These are phyloP conservation scores for Inga leiocalycina DNA, from an alignment of 306 rosid species.

Conservation along the genomic window DNA sequence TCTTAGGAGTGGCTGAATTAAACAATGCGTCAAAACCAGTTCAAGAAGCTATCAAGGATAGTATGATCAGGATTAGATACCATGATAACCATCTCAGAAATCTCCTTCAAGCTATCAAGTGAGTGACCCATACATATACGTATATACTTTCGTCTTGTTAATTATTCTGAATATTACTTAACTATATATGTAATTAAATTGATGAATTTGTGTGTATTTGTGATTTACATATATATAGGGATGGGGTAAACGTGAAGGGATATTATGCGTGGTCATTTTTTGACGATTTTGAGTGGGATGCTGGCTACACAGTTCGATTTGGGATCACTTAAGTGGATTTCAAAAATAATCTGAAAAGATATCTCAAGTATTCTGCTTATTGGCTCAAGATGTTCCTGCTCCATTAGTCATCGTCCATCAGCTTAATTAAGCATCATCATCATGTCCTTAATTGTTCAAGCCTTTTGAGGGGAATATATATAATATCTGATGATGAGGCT, in stretches of 20 bases:
- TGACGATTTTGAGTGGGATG: constrained; percentile 62
- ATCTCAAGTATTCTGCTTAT: constrained; percentile 58
- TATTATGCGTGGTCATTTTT: constrained; percentile 54
- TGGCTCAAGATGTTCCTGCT: constrained; percentile 54
- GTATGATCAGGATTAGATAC: constrained; percentile 45
- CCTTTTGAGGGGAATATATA: no score
- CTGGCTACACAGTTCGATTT: constrained; percentile 59
- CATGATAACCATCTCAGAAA: constrained; percentile 48
- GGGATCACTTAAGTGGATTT: constrained; percentile 51
- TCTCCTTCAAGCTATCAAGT: constrained; percentile 61
- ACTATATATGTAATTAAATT: not conserved
- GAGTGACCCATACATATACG: not conserved
- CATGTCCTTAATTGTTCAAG: no score
- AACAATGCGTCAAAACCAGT: constrained; percentile 50
- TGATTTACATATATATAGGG: constrained; percentile 28
- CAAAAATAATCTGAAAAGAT: constrained; percentile 41
- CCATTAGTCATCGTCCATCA: not conserved
- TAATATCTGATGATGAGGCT: no score
- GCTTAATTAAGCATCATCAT: no score
- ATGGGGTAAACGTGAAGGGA: constrained; percentile 48
- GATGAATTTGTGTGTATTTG: not conserved
- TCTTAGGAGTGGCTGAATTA: constrained; percentile 47
- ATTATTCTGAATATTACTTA: no score
- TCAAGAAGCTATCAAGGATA: constrained; percentile 45
- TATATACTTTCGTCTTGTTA: no score